Evolutionary conservation across 2,329 filamentous ascomycete species (phyloP).

Genomic region (Calonectria leucothoes): DNA sequence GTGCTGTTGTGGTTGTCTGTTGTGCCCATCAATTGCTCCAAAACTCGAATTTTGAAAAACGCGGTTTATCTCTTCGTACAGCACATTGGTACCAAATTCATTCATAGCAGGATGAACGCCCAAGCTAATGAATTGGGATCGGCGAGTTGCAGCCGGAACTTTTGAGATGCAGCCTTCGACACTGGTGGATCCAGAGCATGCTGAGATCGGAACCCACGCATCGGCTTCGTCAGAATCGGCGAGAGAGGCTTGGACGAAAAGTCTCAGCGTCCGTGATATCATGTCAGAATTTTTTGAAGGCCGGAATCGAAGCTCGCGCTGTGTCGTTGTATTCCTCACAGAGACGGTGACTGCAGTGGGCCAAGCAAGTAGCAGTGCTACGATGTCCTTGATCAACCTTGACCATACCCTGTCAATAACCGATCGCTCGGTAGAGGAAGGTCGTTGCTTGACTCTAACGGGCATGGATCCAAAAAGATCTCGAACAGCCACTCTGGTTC

Average conservation of each 20-base stretch:
- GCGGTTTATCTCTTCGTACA: slow-evolving; percentile 84
- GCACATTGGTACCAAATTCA: slow-evolving; percentile 67
- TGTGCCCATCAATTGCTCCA: slow-evolving; percentile 67
- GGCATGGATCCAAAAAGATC: slow-evolving; percentile 93
- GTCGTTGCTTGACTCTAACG: slow-evolving; percentile 86
- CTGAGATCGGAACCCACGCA: slow-evolving; percentile 79
- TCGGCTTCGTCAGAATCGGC: slow-evolving; percentile 62
- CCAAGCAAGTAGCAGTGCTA: slow-evolving; percentile 79
- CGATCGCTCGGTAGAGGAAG: slow-evolving; percentile 62
- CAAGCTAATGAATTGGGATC: slow-evolving; percentile 84
- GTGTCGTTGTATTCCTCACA: slow-evolving; percentile 62
- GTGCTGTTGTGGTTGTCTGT: slow-evolving; percentile 45
- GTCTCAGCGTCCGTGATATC: slow-evolving; percentile 49
- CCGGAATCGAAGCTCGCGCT: slow-evolving; percentile 53
- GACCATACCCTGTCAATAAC: slow-evolving; percentile 74
- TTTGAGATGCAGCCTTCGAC: slow-evolving; percentile 80
- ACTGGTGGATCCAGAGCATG: slow-evolving; percentile 69
- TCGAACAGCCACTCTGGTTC: slow-evolving; percentile 80
- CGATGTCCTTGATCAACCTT: slow-evolving; percentile 66
- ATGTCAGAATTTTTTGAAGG: slow-evolving; percentile 35
- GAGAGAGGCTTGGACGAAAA: slow-evolving; percentile 76
- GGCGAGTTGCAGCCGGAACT: slow-evolving; percentile 76
- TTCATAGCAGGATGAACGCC: slow-evolving; percentile 75
- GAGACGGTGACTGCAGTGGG: slow-evolving; percentile 65
- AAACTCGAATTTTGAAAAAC: slow-evolving; percentile 84